Base-by-base conservation (phyloP, 139 green algal species). In the Yamagishiella unicocca region DNA sequence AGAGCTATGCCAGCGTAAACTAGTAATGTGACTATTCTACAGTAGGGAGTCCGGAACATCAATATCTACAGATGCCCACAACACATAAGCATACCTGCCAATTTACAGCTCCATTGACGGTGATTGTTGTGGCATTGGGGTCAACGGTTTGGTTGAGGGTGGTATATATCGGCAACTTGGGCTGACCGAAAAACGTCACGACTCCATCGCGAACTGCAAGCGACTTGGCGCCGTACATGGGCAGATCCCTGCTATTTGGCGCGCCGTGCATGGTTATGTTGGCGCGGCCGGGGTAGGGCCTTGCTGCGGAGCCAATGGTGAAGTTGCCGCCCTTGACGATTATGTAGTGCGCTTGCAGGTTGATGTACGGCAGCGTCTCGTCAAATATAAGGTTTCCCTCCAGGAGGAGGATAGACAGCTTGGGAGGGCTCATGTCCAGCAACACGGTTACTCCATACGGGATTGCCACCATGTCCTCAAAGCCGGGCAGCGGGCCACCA, bases 191-290 rank as follows among this genome's bases (percentile, higher is more conserved):
- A 66, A 96, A 53, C 40, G 91, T 84, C 9, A 96, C 87, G 0
- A 42, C 88, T 74, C 93, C 93, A 35, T 92, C 46, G 9, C 94
- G 90, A 42, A 96, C 87, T 2, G 89, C 94, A 19, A 96, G 84
- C 17, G 84, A 76, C 85, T 96, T 96, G 64, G 90, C 91, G 58
- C 94, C 94, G 84, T 95, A 97, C 43, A 92, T 54, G 4, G 95
- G 95, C 75, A 97, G 90, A 81, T 95, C 90, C 2, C 73, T 58
- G 70, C 40, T 85, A 58, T 82, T 84, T 6, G 90, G 93, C 27
- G 62, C 45, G 50, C 94, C 94, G 53, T 93, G 92, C 76, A 97
- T 58, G 10, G 93, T 96, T 79, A 97, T 96, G 58, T 68, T 88
- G 1, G 91, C 93, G 6, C 85, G 78, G 61, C 87, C 84, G 25